Conservation (phyloP, 2,329 filamentous ascomycete genomes). For the Didymella lethalis region DNA sequence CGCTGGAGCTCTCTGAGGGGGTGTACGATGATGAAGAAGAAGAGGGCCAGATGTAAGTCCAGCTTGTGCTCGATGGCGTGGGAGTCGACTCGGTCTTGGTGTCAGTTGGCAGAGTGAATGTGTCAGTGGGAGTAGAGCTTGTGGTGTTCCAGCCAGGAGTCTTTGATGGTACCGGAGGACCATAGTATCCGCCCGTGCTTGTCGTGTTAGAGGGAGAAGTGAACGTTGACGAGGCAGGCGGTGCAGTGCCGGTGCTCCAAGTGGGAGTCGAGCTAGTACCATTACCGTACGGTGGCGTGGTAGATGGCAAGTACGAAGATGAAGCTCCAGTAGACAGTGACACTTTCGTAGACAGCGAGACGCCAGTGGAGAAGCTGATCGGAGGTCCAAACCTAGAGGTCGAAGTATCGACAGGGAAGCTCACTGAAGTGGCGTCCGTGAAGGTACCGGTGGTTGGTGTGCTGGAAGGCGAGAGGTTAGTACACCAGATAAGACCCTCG, state of each 20-base stretch:
- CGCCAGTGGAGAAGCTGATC: conserved; percentile 3
- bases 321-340: conserved; percentile 8
- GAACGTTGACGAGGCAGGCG: neutral
- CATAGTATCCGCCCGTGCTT: conserved; percentile 12
- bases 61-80: conserved; percentile 6
- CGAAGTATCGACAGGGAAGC: conserved; percentile 24
- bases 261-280: conserved; percentile 3
- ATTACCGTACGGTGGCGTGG: conserved; percentile 14
- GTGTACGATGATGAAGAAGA: conserved; percentile 5
- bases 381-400: conserved; percentile 14
- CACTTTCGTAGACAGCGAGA: conserved; percentile 2
- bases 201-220: conserved; percentile 9
- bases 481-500: conserved; percentile 6
- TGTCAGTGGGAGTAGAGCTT: conserved; percentile 4
- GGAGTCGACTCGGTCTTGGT: conserved; percentile 1
- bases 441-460: conserved; percentile 22
- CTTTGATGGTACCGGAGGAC: conserved; percentile 3
- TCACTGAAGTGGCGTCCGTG: conserved; percentile 31
- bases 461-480: conserved; percentile 17
- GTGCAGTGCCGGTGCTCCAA: conserved; percentile 3
- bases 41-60: neutral
- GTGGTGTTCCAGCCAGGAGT: conserved; percentile 6
- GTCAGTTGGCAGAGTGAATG: conserved; percentile 10
- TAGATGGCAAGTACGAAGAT: conserved; percentile 9
- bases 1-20: conserved; percentile 1